Conservation (phyloP, 345 rosid species). For the Schrenkiella parvula region DNA sequence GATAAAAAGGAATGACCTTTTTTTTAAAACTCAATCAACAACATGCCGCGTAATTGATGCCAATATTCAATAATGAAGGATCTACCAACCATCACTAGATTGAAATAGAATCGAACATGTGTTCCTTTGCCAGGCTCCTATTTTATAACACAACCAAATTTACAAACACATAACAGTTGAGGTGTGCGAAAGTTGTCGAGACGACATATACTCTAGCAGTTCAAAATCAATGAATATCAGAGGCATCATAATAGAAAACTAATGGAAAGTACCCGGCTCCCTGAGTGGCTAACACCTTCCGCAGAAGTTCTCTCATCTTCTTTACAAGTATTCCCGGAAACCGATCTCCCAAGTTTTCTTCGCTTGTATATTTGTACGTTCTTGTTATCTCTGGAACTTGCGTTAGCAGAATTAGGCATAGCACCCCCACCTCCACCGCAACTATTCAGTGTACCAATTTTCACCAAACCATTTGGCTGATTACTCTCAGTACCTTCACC, state of each 20-base stretch:
- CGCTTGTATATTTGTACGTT: conserved; percentile 69
- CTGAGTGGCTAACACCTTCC: conserved; percentile 35
- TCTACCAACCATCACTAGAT: background rate
- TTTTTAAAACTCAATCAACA: background rate
- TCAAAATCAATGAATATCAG: background rate
- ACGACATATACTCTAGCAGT: background rate
- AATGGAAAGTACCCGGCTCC: conserved; percentile 44
- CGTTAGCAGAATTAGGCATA: conserved; percentile 37
- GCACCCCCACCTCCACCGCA: conserved; percentile 33
- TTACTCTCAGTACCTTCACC: conserved; percentile 31
- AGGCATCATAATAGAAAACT: background rate
- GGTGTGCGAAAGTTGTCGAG: background rate
- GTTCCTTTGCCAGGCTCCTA: background rate
- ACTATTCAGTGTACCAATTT: conserved; percentile 35
- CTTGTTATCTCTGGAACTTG: conserved; percentile 40
- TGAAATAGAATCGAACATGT: background rate
- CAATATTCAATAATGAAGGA: background rate
- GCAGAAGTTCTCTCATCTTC: conserved; percentile 34
- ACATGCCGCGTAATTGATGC: background rate
- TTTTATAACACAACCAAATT: background rate
- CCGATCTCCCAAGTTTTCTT: conserved; percentile 42
- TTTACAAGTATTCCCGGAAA: conserved; percentile 37
- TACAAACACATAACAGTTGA: background rate
- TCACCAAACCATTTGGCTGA: conserved; percentile 29
- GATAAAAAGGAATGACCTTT: background rate